phyloP scores from a whole-genome alignment of 192 early-diverging fungal genomes.

The Lobosporangium transversale region DNA sequence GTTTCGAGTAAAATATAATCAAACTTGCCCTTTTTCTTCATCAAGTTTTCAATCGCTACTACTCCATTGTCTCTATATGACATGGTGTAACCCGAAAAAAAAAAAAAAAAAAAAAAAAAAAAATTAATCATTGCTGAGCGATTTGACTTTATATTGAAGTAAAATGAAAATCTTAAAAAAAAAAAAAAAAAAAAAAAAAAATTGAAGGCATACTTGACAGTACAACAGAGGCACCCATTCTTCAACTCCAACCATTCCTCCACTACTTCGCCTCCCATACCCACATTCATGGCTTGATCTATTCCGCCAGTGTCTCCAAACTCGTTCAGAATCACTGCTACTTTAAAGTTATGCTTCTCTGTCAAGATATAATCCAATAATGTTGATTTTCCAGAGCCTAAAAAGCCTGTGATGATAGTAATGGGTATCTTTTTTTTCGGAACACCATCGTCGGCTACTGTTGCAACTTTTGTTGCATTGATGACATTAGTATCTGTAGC shows the following conservation, averaged over 20 bases:
- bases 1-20: slow-evolving; percentile 98
- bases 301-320: slow-evolving; percentile 96
- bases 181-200: background rate
- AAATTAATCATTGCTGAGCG: too few species aligned
- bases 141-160: too few species aligned
- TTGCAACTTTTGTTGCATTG: background rate
- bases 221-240: slow-evolving; percentile 99
- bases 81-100: too few species aligned
- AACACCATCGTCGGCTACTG: background rate
- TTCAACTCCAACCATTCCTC: slow-evolving; percentile 98
- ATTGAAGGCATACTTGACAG: slow-evolving; percentile 79
- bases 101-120: too few species aligned
- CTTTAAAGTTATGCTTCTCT: slow-evolving; percentile 90
- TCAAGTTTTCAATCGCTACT: slow-evolving; percentile 91
- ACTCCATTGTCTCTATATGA: slow-evolving; percentile 89
- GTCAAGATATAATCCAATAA: slow-evolving; percentile 87
- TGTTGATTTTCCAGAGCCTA: slow-evolving; percentile 93
- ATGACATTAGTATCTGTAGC: background rate
- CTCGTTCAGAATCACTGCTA: slow-evolving; percentile 99
- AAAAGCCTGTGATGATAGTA: slow-evolving; percentile 68
- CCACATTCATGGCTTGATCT: slow-evolving; percentile 90
- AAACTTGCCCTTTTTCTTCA: slow-evolving; percentile 92
- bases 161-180: too few species aligned
- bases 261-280: slow-evolving; percentile 81
- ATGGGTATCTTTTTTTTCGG: slow-evolving; percentile 49